phyloP scores from a whole-genome alignment of 2,329 filamentous ascomycete genomes.

The Teratosphaeria viscida region DNA sequence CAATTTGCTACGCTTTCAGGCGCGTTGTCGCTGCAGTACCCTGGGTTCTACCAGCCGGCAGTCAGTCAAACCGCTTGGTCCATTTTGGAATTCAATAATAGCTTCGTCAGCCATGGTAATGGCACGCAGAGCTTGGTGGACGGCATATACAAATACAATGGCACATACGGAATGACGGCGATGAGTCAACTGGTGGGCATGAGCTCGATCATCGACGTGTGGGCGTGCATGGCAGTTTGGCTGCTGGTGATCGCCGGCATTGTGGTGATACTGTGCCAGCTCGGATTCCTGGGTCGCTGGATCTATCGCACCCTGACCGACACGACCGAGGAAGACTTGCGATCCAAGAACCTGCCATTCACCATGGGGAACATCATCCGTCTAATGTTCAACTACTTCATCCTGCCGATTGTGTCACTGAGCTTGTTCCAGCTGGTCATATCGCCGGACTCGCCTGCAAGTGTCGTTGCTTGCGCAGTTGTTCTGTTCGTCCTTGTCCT shows the following conservation, averaged over 20 bases:
- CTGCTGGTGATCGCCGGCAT: conserved; percentile 64
- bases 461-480: conserved; percentile 63
- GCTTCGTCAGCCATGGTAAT: conserved; percentile 60
- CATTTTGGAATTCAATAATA: conserved; percentile 82
- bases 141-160: conserved; percentile 75
- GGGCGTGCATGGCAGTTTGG: conserved; percentile 91
- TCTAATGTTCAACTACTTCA: conserved; percentile 83
- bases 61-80: conserved; percentile 86
- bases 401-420: conserved; percentile 74
- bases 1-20: conserved; percentile 86
- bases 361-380: conserved; percentile 50
- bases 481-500: conserved; percentile 64
- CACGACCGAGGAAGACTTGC: conserved; percentile 73
- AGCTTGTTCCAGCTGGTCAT: conserved; percentile 88
- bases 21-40: conserved; percentile 77
- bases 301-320: conserved; percentile 59
- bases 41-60: conserved; percentile 87
- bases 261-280: conserved; percentile 60
- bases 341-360: conserved; percentile 86
- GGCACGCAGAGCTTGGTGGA: conserved; percentile 62
- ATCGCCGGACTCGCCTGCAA: conserved; percentile 54
- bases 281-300: conserved; percentile 70
- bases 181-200: conserved; percentile 78
- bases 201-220: conserved; percentile 64
- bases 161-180: conserved; percentile 66